Conservation (phyloP, 1,284 basidiomycete species). For the Puccinia triticina region DNA sequence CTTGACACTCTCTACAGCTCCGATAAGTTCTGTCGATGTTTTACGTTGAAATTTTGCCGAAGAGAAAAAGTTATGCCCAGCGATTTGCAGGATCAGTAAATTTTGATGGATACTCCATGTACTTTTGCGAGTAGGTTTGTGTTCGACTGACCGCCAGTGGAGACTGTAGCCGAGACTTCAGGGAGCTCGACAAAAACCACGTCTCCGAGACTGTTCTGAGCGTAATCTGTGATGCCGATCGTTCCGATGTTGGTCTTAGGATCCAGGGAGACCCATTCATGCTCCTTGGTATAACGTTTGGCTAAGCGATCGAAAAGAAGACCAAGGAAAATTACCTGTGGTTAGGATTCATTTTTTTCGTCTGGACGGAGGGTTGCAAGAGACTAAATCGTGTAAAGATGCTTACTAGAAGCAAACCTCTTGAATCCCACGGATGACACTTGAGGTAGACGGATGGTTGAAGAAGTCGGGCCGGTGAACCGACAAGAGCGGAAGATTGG, state of each 20-base stretch:
- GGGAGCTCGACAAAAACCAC: constrained; percentile 97
- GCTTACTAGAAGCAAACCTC: constrained; percentile 15
- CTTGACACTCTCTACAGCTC: constrained; percentile 97
- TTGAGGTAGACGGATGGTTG: background rate
- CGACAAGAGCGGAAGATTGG: constrained; percentile 5
- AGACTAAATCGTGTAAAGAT: background rate
- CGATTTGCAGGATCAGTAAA: background rate
- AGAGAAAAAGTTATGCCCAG: background rate
- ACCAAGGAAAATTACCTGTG: background rate
- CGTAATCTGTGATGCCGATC: constrained; percentile 89
- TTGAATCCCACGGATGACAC: background rate
- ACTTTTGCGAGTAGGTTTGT: background rate
- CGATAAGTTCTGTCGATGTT: constrained; percentile 74
- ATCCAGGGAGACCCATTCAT: constrained; percentile 86
- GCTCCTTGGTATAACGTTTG: constrained; percentile 77
- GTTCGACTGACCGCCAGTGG: constrained; percentile 70
- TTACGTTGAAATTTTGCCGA: background rate
- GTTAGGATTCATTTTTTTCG: background rate
- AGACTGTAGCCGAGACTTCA: constrained; percentile 69
- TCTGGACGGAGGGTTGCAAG: background rate
- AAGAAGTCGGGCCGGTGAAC: background rate
- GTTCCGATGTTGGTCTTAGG: constrained; percentile 76
- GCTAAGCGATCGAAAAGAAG: constrained; percentile 1
- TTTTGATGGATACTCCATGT: background rate
- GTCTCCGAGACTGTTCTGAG: constrained; percentile 88